Percentiles rank a stretch among this genome's conserved stretches.
phyloP scores from a whole-genome alignment of 2,329 filamentous ascomycete species.

The Ilyonectria robusta region DNA sequence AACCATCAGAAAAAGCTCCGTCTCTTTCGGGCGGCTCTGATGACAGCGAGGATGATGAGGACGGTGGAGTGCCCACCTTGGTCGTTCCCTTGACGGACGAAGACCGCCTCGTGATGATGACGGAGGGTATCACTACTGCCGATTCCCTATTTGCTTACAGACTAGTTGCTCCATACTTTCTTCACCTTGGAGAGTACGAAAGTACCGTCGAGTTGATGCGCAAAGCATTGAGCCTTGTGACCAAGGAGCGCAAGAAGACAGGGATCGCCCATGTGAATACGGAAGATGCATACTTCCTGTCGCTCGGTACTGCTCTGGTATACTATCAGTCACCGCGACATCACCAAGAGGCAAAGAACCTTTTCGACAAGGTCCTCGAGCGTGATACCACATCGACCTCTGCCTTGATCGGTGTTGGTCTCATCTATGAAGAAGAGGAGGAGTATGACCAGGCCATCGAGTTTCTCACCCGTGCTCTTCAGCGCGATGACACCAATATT shows the following conservation, averaged over 20 bases:
- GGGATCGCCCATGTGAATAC: constrained; percentile 79
- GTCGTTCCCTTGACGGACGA: constrained; percentile 77
- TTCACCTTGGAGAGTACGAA: constrained; percentile 88
- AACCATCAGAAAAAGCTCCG: constrained; percentile 42
- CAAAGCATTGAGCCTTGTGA: constrained; percentile 76
- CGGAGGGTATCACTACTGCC: constrained; percentile 75
- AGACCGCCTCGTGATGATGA: constrained; percentile 86
- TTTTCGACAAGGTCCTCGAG: constrained; percentile 86
- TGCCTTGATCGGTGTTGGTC: constrained; percentile 88
- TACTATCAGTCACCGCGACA: constrained; percentile 92
- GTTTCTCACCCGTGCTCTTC: constrained; percentile 83
- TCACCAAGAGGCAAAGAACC: constrained; percentile 86
- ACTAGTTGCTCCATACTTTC: constrained; percentile 86
- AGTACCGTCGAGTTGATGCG: constrained; percentile 84
- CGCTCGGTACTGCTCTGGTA: constrained; percentile 88
- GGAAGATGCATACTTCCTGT: constrained; percentile 80
- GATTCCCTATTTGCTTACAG: constrained; percentile 87
- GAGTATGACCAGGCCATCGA: constrained; percentile 86
- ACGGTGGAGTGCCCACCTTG: constrained; percentile 67
- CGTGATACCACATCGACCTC: constrained; percentile 82
- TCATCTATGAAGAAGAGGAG: constrained; percentile 94
- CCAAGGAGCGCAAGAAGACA: constrained; percentile 73
- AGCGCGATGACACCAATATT: constrained; percentile 80
- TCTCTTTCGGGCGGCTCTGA: constrained; percentile 58
- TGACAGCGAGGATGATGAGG: constrained; percentile 72